Conservation (phyloP, 2,329 filamentous ascomycete genomes). For the Graphiopsis chlorocephala region DNA sequence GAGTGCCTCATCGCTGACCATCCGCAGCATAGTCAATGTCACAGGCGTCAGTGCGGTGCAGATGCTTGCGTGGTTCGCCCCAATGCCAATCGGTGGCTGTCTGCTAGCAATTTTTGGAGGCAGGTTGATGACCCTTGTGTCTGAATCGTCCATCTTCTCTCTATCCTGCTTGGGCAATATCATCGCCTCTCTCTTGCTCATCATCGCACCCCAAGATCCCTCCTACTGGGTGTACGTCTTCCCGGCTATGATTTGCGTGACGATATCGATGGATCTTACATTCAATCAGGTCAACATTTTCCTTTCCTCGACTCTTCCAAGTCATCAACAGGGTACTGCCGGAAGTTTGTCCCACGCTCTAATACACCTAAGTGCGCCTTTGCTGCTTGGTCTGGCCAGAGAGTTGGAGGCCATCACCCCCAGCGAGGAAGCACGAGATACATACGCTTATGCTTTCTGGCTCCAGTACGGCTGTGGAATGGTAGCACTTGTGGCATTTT, state of each 20-base stretch:
- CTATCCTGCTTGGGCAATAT: constrained; percentile 61
- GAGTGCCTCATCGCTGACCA: not conserved
- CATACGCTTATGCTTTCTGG: constrained; percentile 67
- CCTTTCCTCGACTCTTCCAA: constrained; percentile 66
- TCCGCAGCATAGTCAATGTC: constrained; percentile 57
- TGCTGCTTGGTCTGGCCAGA: constrained; percentile 69
- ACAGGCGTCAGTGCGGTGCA: constrained; percentile 60
- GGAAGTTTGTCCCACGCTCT: constrained; percentile 70
- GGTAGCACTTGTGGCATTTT: constrained; percentile 52
- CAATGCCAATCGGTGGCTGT: constrained; percentile 66
- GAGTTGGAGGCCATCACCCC: constrained; percentile 53
- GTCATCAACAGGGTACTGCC: constrained; percentile 66
- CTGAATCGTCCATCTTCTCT: constrained; percentile 61
- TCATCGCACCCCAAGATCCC: constrained; percentile 55
- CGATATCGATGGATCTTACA: constrained; percentile 70
- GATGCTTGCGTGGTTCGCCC: constrained; percentile 66
- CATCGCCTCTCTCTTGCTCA: constrained; percentile 60
- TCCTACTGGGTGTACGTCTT: constrained; percentile 74
- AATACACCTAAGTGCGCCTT: constrained; percentile 68
- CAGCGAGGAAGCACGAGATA: constrained; percentile 43
- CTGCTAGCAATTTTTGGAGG: constrained; percentile 62
- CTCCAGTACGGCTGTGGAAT: constrained; percentile 58
- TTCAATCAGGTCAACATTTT: constrained; percentile 75
- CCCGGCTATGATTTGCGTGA: constrained; percentile 66
- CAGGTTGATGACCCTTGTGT: constrained; percentile 63